Base-by-base conservation (phyloP, 768 basidiomycete species). In the Flagelloscypha sp. region DNA sequence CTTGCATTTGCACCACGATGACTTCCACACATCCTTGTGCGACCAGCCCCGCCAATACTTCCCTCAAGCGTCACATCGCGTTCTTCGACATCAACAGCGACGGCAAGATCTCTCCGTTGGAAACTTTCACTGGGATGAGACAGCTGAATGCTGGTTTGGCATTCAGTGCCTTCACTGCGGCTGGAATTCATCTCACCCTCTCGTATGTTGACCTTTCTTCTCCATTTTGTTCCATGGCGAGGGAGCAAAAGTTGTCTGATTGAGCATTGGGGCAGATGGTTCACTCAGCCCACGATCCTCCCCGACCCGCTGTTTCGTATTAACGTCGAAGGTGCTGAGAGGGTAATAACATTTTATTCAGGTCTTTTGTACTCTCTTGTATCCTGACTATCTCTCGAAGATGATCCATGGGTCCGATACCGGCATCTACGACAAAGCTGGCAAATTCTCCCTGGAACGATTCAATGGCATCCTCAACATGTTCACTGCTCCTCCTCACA, bases 1-100 rank as follows among this genome's bases (percentile, higher is more conserved):
- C n/a, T n/a, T n/a, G n/a, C n/a, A n/a, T n/a, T n/a, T n/a, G n/a
- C n/a, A n/a, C n/a, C n/a, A n/a, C n/a, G n/a, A n/a, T n/a, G n/a
- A n/a, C n/a, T n/a, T n/a, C n/a, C n/a, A n/a, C n/a, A n/a, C n/a
- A n/a, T n/a, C n/a, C n/a, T n/a, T n/a, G n/a, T n/a, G n/a, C n/a
- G n/a, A n/a, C n/a, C n/a, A n/a, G n/a, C n/a, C n/a, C n/a, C n/a
- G n/a, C n/a, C n/a, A n/a, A n/a, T 28, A 57, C 62, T 3, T 60
- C 56, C 7, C 53, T 70, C 9, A 61, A 70, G 47, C 44, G 45
- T 11, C 68, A 68, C 41, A 61, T 63, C 45, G 61, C 61, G 23
- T 70, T 66, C 53, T 68, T 68, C 42, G 68, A 70, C 53, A 41
- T 39, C 21, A 66, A 70, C 47, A 41, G 45, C 17, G 68, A 68